A percentile compares a stretch with the other conserved stretches of the same genome.
phyloP scores from a whole-genome alignment of 1,139 yeast species.

The Taphrina deformans region DNA sequence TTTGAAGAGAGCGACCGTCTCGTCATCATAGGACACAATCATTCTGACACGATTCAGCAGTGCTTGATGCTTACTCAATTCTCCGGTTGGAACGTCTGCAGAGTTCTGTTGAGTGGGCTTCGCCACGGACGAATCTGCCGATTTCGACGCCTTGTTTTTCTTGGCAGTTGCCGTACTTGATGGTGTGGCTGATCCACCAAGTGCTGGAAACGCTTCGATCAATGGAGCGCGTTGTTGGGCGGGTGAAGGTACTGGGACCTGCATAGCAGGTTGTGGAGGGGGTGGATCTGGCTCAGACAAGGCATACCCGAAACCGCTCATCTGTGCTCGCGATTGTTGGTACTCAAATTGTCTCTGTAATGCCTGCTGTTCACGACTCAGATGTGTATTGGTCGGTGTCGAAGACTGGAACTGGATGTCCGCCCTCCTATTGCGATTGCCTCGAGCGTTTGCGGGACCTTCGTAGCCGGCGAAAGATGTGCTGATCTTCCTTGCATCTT shows the following conservation, averaged over 20 bases:
- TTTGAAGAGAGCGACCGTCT: slow-evolving; percentile 27
- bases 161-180: neutral
- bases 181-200: slow-evolving; percentile 23
- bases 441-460: slow-evolving; percentile 29
- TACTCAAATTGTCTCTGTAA: slow-evolving; percentile 33
- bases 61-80: slow-evolving; percentile 23
- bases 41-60: slow-evolving; percentile 11
- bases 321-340: slow-evolving; percentile 30
- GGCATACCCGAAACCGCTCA: slow-evolving; percentile 26
- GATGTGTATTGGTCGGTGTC: slow-evolving; percentile 10
- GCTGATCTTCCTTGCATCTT: slow-evolving; percentile 33
- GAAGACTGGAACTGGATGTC: slow-evolving; percentile 11
- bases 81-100: slow-evolving; percentile 1
- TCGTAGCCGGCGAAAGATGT: slow-evolving; percentile 33
- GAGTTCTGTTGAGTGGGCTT: neutral
- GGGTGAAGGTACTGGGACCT: slow-evolving; percentile 18
- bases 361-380: slow-evolving; percentile 35
- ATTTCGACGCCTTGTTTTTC: neutral
- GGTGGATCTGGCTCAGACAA: slow-evolving; percentile 19
- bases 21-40: slow-evolving; percentile 24
- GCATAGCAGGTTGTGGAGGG: slow-evolving; percentile 25
- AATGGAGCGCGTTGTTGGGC: slow-evolving; percentile 14
- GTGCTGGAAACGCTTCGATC: slow-evolving; percentile 29
- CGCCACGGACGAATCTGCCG: neutral
- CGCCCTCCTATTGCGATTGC: slow-evolving; percentile 26